Evolutionary conservation across 768 basidiomycete genomes (phyloP), one percentile per base, ranked within the genome.

Genomic region (Russula sp.): DNA sequence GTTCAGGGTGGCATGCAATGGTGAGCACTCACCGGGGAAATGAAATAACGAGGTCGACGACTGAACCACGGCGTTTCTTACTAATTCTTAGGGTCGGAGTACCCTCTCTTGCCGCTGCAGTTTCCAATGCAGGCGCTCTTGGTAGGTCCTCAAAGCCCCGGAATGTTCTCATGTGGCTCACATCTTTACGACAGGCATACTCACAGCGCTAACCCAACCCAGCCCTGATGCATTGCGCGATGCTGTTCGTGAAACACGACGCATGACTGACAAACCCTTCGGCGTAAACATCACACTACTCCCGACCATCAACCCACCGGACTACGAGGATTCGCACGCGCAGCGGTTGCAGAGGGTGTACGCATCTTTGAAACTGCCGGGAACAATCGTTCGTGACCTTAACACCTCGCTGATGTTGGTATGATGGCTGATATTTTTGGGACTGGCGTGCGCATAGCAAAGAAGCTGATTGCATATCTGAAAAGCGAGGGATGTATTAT

Each of bases 1-100:
- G 82, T 94, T 1, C 92, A 94, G 73, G 92, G 91, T 26, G 92
- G 90, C 53, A 93, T 94, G 91, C 92, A 93, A 84, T 94, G 89
- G 89, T 90, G 76, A 52, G 72, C 65, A 5, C 30, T 24, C 26
- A 28, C 36, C 22, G 10, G 5, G n/a, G 24, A 36, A 51, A 26
- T 10, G 34, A 9, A 22, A 26, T 13, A 2, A 59, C 11, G 50
- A 59, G 7, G 20, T 32, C 1, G 44, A 30, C n/a, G 7, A 24
- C 28, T 58, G 10, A 58, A 40, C 26, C 1, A 5, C 14, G 26
- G n/a, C n/a, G n/a, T n/a, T n/a, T n/a, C n/a, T n/a, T n/a, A n/a
- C n/a, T 40, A 89, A 44, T 69, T 59, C 49, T 65, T 64, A 89
- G 90, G 92, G 91, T 95, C 51, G 92, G 92, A 26, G 74, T 86